Evolutionary conservation across 257 asterid species (phyloP).

Genomic region (Nicotiana tomentosiformis): DNA sequence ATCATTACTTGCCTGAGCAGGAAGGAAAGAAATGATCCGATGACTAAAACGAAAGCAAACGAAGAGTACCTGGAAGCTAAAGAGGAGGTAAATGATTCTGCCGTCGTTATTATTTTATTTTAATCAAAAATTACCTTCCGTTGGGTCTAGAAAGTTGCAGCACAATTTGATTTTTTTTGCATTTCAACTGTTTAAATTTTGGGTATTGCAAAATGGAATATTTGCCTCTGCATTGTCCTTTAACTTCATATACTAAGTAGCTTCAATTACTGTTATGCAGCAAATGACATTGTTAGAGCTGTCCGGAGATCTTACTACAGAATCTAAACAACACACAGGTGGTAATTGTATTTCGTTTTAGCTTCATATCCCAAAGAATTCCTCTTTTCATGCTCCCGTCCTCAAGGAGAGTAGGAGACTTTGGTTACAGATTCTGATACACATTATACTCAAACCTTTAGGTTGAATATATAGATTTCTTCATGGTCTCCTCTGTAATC

Average conservation of each 20-base stretch:
- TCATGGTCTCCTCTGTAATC: not conserved
- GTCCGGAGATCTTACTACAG: not conserved
- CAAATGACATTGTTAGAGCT: not conserved
- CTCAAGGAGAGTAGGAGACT: not conserved
- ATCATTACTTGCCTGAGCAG: conserved; percentile 2
- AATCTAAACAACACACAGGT: not conserved
- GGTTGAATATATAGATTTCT: not conserved
- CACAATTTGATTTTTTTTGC: not conserved
- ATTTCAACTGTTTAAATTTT: not conserved
- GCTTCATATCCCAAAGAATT: not conserved
- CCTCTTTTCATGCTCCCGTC: not conserved
- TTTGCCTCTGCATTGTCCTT: not conserved
- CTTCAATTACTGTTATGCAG: conserved; percentile 3
- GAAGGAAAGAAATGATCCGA: not conserved
- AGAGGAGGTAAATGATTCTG: not conserved
- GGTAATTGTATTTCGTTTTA: not conserved
- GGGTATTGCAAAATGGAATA: not conserved
- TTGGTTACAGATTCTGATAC: not conserved
- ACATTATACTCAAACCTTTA: not conserved
- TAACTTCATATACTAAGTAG: not conserved
- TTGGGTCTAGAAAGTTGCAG: not conserved
- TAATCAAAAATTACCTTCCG: not conserved
- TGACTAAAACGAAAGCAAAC: not conserved
- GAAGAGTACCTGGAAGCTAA: conserved; percentile 2
- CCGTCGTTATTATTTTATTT: not conserved